Base-by-base conservation (phyloP, 2,329 filamentous ascomycete species). In the Stachybotrys chlorohalonatus region DNA sequence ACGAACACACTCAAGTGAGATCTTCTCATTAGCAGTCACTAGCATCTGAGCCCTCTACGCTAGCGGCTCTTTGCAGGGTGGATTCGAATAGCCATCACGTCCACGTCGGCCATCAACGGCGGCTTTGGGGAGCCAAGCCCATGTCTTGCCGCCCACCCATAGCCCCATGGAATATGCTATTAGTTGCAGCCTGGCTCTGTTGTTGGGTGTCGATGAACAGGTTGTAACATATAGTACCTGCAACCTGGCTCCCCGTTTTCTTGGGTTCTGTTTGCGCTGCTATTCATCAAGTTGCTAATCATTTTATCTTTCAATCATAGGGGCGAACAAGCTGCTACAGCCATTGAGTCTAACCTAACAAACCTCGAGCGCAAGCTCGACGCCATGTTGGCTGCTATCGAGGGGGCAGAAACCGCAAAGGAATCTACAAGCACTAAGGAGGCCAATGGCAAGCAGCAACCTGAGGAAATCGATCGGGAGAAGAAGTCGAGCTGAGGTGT, bases 351-450 rank as follows among this genome's bases (percentile, higher is more conserved):
- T 2, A 78, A 77, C 59, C 71, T 84, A 52, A 70, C 73, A 8
- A 75, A 63, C 39, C 71, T 84, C 17, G 80, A 83, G 66, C 71
- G 68, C 62, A 81, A 76, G 63, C 73, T 84, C n/a, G 79, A 83
- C 57, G 73, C 73, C 56, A 69, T 84, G 24, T 70, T 84, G 24
- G 76, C 75, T 15, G 73, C 74, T 30, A 68, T 81, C 51, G 79
- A 78, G 54, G 62, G 55, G 11, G 58, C 53, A 31, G 56, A 56
- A 13, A 36, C 39, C 7, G 24, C 49, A 6, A 50, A 53, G 53
- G 49, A 46, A 11, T 45, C 31, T 17, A 51, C 50, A 30, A 31
- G 31, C 36, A 13, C 36, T 13, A 42, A 42, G 13, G 9, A 9
- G 9, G 9, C 36, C 8, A 13, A 13, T 5, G 36, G 13, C 36